A percentile compares a stretch with the other conserved stretches of the same genome.
Conservation (phyloP, 106 monocot genomes). For the Allium sativum region DNA sequence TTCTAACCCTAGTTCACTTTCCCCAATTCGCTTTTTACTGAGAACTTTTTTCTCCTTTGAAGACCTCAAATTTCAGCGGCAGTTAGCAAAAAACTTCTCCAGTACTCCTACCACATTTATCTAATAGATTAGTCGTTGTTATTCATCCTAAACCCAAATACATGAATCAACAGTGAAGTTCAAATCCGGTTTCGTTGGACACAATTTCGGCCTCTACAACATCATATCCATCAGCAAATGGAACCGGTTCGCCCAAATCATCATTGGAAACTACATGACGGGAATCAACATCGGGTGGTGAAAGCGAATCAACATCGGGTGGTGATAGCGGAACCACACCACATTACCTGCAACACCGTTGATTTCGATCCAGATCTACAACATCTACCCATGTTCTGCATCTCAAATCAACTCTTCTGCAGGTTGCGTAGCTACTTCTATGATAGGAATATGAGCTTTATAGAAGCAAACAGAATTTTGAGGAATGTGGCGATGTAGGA, state of each 20-base stretch:
- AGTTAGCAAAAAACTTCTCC: too few species aligned
- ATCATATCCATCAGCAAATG: slow-evolving; percentile 19
- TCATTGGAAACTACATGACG: slow-evolving; percentile 40
- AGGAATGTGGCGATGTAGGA: slow-evolving; percentile 46
- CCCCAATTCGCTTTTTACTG: too few species aligned
- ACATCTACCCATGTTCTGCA: slow-evolving; percentile 51
- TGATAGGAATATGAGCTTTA: slow-evolving; percentile 35
- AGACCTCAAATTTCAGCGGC: too few species aligned
- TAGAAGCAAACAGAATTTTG: slow-evolving; percentile 33
- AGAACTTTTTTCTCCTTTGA: too few species aligned
- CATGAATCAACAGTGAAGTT: too few species aligned
- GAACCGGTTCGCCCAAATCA: slow-evolving; percentile 17
- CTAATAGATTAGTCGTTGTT: too few species aligned
- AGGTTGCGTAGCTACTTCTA: slow-evolving; percentile 48
- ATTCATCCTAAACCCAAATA: too few species aligned
- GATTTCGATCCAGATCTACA: slow-evolving; percentile 66
- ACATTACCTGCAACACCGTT: slow-evolving; percentile 66
- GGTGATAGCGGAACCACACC: too few species aligned
- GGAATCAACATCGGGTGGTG: slow-evolving; percentile 67
- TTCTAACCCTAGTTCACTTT: too few species aligned
- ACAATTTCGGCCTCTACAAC: slow-evolving; percentile 49
- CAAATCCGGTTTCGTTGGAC: slow-evolving; percentile 61
- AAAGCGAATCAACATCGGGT: slow-evolving; percentile 64
- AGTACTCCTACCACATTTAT: too few species aligned
- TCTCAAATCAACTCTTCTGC: slow-evolving; percentile 37